Evolutionary conservation across 2,329 filamentous ascomycete species (phyloP), one percentile per base, ranked within the genome.

Genomic region (Rhytidhysteron rufulum): DNA sequence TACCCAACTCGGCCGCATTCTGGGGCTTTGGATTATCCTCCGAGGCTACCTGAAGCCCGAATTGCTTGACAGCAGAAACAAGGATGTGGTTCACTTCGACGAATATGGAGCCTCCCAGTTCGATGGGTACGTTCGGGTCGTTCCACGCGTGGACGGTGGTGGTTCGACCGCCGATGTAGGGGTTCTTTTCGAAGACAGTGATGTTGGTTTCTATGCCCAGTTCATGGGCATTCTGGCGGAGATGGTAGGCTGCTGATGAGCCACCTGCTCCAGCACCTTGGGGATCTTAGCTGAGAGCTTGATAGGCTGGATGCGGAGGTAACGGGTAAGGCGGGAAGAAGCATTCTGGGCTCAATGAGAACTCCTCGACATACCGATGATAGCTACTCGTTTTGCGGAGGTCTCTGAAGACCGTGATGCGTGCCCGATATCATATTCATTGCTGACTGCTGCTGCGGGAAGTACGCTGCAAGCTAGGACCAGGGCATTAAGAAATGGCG

Each of bases 81-180:
- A 98, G 76, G 54, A 95, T 95, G 29, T 81, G 72, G 58, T 97
- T 98, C 31, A 85, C 78, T 35, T 84, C 65, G 32, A 97, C 87
- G 60, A 97, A 98, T 53, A 97, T 95, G 45, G 85, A 91, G 9
- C 86, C 93, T 13, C 93, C 93, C 1, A 97, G 73, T 63, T 98
- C 93, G 25, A 95, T 78, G 1, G 85, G 85, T 29, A 82, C 70
- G 0, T 69, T 48, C 2, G 82, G 72, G 52, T 91, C 75, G 48
- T 79, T 76, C 60, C 85, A 91, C 2, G 82, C 83, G 55, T 89
- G 73, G 15, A 95, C 85, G 1, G 90, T 97, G 21, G 90, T 86
- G 6, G 86, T 86, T 19, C 93, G 86, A 7, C 93, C 93, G 21
- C 93, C 93, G 31, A 97, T 75, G 51, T 82, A 87, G 22, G 72